A percentile compares a stretch with the other conserved stretches of the same genome.
Conservation (phyloP, 2,329 filamentous ascomycete species). For the Penicillium sp. region DNA sequence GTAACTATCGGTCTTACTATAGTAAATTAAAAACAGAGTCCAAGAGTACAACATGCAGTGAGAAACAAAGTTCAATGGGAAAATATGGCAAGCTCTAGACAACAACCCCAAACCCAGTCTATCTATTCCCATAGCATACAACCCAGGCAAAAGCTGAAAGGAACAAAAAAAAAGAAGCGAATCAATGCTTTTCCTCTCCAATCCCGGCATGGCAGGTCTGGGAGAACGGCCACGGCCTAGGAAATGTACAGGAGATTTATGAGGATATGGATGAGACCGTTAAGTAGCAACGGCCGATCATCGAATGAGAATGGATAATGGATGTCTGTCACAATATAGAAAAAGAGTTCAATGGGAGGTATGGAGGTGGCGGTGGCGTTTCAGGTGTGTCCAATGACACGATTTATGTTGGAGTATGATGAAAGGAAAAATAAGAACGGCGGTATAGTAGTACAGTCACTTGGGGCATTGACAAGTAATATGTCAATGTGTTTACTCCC, state of each 20-base stretch:
- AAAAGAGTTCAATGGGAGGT: conserved; percentile 3
- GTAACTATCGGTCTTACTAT: neutral
- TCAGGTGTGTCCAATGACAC: conserved; percentile 6
- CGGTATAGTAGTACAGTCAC: conserved; percentile 13
- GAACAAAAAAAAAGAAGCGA: conserved; percentile 2
- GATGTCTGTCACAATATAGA: conserved; percentile 20
- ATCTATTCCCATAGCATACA: conserved; percentile 28
- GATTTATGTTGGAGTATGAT: conserved; percentile 5
- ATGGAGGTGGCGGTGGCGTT: conserved; percentile 17
- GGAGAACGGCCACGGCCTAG: neutral
- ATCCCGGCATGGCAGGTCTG: conserved; percentile 5
- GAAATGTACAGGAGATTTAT: conserved; percentile 5
- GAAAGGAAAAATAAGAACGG: conserved; percentile 4
- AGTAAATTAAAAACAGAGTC: too few species aligned
- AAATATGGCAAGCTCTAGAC: conserved; percentile 8
- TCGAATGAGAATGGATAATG: conserved; percentile 15
- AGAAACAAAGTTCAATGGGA: conserved; percentile 7
- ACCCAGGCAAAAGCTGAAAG: conserved; percentile 19
- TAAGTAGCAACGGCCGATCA: conserved; percentile 13
- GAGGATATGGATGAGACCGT: conserved; percentile 3
- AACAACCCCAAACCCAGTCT: conserved; percentile 23
- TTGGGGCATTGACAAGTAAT: conserved; percentile 1
- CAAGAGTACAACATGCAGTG: neutral
- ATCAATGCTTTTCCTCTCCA: conserved; percentile 23
- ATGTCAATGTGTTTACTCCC: conserved; percentile 36